Base-by-base conservation (phyloP, 2,329 filamentous ascomycete species). In the Xylaria sp. region DNA sequence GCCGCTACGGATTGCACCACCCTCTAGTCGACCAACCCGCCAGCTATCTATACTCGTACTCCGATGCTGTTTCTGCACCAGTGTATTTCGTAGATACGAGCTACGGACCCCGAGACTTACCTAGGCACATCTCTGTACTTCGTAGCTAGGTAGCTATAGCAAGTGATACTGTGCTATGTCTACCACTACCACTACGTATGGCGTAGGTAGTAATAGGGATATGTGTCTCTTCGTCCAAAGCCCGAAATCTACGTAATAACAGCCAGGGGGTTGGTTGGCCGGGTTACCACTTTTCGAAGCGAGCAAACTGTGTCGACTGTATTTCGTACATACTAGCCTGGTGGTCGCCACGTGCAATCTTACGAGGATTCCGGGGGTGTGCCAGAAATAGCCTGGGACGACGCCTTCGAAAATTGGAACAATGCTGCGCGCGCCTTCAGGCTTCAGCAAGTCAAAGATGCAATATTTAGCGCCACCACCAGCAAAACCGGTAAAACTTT, bases 401-500 rank as follows among this genome's bases (percentile, higher is more conserved):
- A 48, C 34, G 54, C 7, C 16, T 54, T 52, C 52, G 57, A 58
- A 57, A 44, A 51, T 30, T 51, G 55, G 50, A 47, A 57, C 59
- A 37, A 34, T 16, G 23, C 23, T 30, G 23, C 23, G 23, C 23
- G 39, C 13, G 19, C 39, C 44, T 50, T 48, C 3, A 47, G 3
- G 7, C 23, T 35, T 18, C 49, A 51, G 11, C 49, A 51, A 37
- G 19, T n/a, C 16, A 35, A 35, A 51, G 3, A 34, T 23, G 23
- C 16, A 51, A 53, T 47, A 54, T 8, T 18, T 62, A 61, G 57
- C 53, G 52, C 37, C 55, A 44, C 57, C 23, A 44, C 61, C 50
- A 52, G 34, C 58, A 57, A 63, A 62, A 50, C 61, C 54, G 57
- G 42, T n/a, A 39, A 37, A 52, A 39, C 34, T 30, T 52, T 52